Evolutionary conservation across 2,329 filamentous ascomycete genomes (phyloP), one percentile per base, ranked within the genome.

Genomic region (Aotearoamyces nothofagi): DNA sequence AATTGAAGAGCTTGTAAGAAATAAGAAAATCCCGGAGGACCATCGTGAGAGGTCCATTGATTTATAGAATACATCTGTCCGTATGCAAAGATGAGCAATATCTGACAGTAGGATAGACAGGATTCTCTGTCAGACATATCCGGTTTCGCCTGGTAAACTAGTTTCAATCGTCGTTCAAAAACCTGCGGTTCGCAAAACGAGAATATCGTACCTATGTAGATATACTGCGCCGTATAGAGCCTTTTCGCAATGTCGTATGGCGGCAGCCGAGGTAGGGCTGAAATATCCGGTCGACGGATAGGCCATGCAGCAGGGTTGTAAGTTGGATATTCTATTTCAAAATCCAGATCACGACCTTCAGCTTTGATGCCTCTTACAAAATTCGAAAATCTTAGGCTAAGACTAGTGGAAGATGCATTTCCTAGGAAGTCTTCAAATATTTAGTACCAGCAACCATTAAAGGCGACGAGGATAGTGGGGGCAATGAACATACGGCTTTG

Each of bases 51-150:
- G 1, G 60, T 57, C 59, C 60, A 66, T 30, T 67, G 61, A 36
- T 70, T 70, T 26, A 69, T 55, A 3, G 62, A 66, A 40, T 69
- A 70, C 38, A 69, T 54, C 35, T 67, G 58, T 0, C 66, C 66
- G 38, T 66, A 66, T 1, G 65, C 63, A 7, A 69, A 49, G 4
- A 68, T 57, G 22, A 67, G 46, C 3, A 69, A 47, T 4, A 65
- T 48, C 29, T 69, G 63, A 32, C 63, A 62, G 35, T 63, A 63
- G 0, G 50, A 45, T 0, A 69, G 52, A 29, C 63, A 66, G 3
- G 55, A 54, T 17, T 64, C 56, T 12, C 50, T 50, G 27, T 64
- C 57, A 0, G 49, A 39, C 2, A 57, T 46, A 25, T 64, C 53
- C 0, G 55, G 55, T 2, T 51, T 47, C 2, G 53, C 49, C 6